Percentiles rank a stretch among this genome's conserved stretches.
These are phyloP conservation scores for Phytophthora macrochlamydospora DNA, from an alignment of 352 stramenopile genomes.

Conservation along the genomic window DNA sequence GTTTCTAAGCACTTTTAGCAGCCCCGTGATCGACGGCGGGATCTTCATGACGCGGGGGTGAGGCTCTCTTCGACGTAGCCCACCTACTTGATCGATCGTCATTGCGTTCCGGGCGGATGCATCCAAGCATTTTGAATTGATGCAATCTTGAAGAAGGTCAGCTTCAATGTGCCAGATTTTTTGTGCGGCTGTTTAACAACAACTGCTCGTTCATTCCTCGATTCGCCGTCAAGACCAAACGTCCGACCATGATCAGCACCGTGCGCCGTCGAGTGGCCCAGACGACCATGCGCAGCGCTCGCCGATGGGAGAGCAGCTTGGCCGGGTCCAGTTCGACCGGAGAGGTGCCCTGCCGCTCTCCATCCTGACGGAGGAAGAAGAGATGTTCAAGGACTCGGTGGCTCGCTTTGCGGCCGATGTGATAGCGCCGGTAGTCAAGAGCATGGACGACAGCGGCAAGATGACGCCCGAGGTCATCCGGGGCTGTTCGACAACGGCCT, in stretches of 20 bases:
- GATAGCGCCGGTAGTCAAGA: conserved; percentile 84
- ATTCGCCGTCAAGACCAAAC: neutral
- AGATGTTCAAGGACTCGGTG: conserved; percentile 88
- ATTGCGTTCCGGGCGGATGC: too few species aligned
- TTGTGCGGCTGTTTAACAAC: neutral
- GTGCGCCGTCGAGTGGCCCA: conserved; percentile 19
- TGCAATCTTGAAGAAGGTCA: too few species aligned
- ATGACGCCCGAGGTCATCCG: conserved; percentile 89
- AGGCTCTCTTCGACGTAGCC: too few species aligned
- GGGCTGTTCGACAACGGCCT: conserved; percentile 93
- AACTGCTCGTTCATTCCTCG: neutral
- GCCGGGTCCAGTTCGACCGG: neutral
- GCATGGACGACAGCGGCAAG: conserved; percentile 92
- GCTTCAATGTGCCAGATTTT: too few species aligned
- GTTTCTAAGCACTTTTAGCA: neutral
- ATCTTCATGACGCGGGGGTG: too few species aligned
- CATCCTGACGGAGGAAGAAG: conserved; percentile 74
- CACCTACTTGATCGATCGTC: too few species aligned
- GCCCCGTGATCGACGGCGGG: neutral
- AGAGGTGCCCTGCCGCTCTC: conserved; percentile 50
- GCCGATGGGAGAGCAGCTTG: conserved; percentile 16
- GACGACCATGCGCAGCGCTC: conserved; percentile 3
- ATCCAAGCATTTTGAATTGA: too few species aligned
- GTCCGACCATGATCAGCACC: conserved; percentile 17
- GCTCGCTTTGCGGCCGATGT: conserved; percentile 84